A percentile compares a stretch with the other conserved stretches of the same genome.
Conservation (phyloP, 1,139 yeast genomes). For the Zygosaccharomyces sapae region DNA sequence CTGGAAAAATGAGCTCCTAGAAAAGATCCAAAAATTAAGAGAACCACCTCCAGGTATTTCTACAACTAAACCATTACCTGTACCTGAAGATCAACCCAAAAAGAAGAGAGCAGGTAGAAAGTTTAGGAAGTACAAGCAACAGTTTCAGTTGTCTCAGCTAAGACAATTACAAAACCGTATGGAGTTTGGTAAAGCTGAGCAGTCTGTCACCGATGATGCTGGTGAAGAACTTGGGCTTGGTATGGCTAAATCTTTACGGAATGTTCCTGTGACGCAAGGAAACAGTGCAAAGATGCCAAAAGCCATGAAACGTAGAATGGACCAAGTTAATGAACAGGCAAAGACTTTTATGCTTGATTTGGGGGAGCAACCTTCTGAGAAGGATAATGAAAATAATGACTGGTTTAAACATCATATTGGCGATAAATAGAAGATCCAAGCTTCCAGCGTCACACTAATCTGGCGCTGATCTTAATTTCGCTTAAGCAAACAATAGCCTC, state of each 20-base stretch:
- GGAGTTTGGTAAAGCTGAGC: slow-evolving; percentile 75
- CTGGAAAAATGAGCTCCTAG: slow-evolving; percentile 59
- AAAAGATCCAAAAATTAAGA: slow-evolving; percentile 53
- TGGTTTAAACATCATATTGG: slow-evolving; percentile 15
- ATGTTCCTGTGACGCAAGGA: slow-evolving; percentile 24
- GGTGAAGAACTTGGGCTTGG: slow-evolving; percentile 86
- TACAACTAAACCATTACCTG: slow-evolving; percentile 72
- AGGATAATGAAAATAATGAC: background rate
- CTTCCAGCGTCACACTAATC: background rate
- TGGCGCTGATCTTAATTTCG: background rate
- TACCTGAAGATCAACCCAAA: slow-evolving; percentile 72
- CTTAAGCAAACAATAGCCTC: no score
- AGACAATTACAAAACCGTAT: slow-evolving; percentile 81
- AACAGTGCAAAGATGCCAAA: slow-evolving; percentile 54
- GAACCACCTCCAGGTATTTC: slow-evolving; percentile 61
- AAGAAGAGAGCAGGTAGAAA: slow-evolving; percentile 86
- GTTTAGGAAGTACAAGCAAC: slow-evolving; percentile 73
- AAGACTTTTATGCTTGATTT: slow-evolving; percentile 16
- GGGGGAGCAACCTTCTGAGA: background rate
- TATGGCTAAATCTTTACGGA: slow-evolving; percentile 44
- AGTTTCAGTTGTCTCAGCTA: slow-evolving; percentile 74
- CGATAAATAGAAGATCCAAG: background rate
- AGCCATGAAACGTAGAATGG: slow-evolving; percentile 46
- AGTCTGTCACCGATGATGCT: slow-evolving; percentile 54
- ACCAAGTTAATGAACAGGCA: slow-evolving; percentile 25